Conservation (phyloP, 2,329 filamentous ascomycete species). For the Byssothecium circinans region DNA sequence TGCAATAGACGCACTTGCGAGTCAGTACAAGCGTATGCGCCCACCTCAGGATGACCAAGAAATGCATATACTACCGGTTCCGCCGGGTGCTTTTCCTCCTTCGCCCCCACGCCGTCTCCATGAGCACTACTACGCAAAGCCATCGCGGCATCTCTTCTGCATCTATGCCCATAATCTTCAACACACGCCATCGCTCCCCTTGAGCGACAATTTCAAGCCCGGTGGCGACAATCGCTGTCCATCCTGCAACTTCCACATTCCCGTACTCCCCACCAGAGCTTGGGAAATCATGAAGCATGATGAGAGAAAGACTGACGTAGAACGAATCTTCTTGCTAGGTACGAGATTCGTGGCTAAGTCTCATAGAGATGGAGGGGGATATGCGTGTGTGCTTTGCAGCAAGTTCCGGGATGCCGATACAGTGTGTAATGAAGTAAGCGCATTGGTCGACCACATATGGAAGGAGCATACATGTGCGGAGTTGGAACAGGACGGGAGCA, state of each 20-base stretch:
- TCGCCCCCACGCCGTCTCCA: not conserved
- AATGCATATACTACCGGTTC: constrained; percentile 16
- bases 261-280: constrained; percentile 24
- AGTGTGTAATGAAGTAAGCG: constrained; percentile 23
- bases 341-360: constrained; percentile 38
- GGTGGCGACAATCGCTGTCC: constrained; percentile 32
- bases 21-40: constrained; percentile 35
- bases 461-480: constrained; percentile 32
- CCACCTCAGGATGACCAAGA: constrained; percentile 8
- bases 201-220: constrained; percentile 25
- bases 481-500: constrained; percentile 30
- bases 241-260: constrained; percentile 26
- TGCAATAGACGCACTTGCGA: constrained; percentile 30
- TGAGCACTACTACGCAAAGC: not conserved
- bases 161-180: constrained; percentile 38
- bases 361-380: constrained; percentile 31
- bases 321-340: constrained; percentile 23
- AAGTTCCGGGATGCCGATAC: constrained; percentile 30
- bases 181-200: constrained; percentile 17
- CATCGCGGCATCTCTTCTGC: constrained; percentile 26
- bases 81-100: constrained; percentile 17
- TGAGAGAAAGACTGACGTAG: not conserved
- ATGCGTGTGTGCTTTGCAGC: constrained; percentile 35
- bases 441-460: constrained; percentile 40
- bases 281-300: constrained; percentile 32